phyloP scores from a whole-genome alignment of 768 basidiomycete species.

The Suillus subaureus region DNA sequence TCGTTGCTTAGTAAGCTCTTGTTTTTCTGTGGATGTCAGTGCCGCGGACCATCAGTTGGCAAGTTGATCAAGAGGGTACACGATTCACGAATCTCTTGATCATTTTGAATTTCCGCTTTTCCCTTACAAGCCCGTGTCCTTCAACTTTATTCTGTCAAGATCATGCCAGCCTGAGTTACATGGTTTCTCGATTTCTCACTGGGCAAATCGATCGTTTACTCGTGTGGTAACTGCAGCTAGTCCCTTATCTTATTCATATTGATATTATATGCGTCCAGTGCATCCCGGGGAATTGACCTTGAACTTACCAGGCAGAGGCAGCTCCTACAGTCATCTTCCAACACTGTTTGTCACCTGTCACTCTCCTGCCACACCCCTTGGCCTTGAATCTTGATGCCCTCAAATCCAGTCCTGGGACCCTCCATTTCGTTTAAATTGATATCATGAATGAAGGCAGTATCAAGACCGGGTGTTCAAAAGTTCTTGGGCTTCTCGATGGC shows the following conservation, averaged over 20 bases:
- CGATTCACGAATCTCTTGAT: background rate
- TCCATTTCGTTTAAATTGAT: conserved; percentile 37
- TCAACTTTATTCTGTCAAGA: background rate
- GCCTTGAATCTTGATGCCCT: conserved; percentile 14
- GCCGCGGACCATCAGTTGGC: too few species aligned
- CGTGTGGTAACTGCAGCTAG: background rate
- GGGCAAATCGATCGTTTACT: background rate
- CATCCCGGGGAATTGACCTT: conserved; percentile 12
- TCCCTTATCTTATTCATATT: background rate
- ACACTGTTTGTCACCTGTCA: conserved; percentile 26
- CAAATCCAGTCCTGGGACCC: conserved; percentile 23
- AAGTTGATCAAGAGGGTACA: too few species aligned
- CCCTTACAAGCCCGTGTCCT: background rate
- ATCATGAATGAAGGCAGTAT: conserved; percentile 29
- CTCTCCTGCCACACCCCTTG: conserved; percentile 20
- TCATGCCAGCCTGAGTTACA: background rate
- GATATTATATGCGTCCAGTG: background rate
- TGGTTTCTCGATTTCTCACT: conserved; percentile 4
- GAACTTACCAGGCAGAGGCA: conserved; percentile 16
- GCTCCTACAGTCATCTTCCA: conserved; percentile 16
- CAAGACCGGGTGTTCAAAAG: conserved; percentile 22
- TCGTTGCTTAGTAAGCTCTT: background rate
- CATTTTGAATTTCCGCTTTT: background rate
- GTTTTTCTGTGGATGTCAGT: too few species aligned
- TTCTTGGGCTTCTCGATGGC: conserved; percentile 27